A percentile compares a stretch with the other conserved stretches of the same genome.
These are phyloP conservation scores for Lachnellula occidentalis DNA, from an alignment of 2,329 filamentous ascomycete species.

Conservation along the genomic window DNA sequence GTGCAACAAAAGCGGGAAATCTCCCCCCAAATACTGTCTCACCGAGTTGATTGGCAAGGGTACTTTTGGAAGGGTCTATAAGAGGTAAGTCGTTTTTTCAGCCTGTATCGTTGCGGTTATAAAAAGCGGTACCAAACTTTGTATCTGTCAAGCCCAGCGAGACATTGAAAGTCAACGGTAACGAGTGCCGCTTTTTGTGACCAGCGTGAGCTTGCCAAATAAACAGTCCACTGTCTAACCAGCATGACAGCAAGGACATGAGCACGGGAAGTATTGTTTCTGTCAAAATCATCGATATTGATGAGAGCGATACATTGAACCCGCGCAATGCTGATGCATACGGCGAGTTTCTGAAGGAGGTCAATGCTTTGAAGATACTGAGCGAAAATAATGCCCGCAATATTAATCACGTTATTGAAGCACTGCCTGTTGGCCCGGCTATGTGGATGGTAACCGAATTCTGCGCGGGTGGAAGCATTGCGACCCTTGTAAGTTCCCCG, in stretches of 20 bases:
- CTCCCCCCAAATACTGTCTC: constrained; percentile 61
- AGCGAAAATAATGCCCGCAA: constrained; percentile 71
- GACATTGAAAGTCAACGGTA: too few relatives aligned
- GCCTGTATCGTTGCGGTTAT: background rate
- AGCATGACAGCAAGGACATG: constrained; percentile 26
- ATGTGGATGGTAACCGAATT: constrained; percentile 90
- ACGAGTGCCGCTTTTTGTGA: too few relatives aligned
- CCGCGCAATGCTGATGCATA: constrained; percentile 62
- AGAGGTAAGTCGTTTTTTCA: constrained; percentile 36
- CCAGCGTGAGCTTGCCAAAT: constrained; percentile 3
- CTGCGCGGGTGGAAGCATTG: constrained; percentile 78
- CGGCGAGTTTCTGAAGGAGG: constrained; percentile 64
- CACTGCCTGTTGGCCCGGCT: constrained; percentile 68
- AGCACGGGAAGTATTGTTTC: constrained; percentile 52
- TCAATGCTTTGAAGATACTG: constrained; percentile 64
- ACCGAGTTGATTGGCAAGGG: constrained; percentile 71
- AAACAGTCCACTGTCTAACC: constrained; percentile 2
- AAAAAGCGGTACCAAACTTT: background rate
- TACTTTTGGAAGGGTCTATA: constrained; percentile 69
- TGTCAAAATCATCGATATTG: constrained; percentile 80
- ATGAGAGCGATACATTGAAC: constrained; percentile 65
- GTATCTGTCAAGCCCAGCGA: background rate
- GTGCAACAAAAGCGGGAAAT: constrained; percentile 53
- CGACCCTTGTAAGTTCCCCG: constrained; percentile 50
- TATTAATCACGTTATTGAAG: constrained; percentile 77